Evolutionary conservation across 176 grass and related monocot genomes (phyloP).

Genomic region (Avena atlantica): DNA sequence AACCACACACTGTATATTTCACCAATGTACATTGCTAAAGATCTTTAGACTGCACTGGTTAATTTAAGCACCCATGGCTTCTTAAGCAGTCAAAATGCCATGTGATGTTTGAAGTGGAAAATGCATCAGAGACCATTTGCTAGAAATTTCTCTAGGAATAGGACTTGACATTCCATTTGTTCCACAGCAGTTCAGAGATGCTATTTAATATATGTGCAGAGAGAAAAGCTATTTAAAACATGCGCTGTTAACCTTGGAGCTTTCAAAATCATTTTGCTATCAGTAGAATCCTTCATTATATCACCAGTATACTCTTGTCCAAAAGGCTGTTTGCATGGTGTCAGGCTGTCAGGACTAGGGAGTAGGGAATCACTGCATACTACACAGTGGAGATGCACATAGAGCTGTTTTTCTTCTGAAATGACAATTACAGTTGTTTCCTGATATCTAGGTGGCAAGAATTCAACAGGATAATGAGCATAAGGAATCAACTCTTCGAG

Average conservation of each 20-base stretch:
- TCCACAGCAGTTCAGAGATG: conserved; percentile 8
- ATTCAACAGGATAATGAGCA: conserved; percentile 76
- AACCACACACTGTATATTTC: background rate
- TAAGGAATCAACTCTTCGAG: conserved; percentile 70
- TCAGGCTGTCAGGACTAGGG: background rate
- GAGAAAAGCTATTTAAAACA: background rate
- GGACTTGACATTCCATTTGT: background rate
- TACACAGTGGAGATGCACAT: conserved; percentile 18
- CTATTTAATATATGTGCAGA: conserved; percentile 5
- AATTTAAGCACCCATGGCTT: conserved; percentile 19
- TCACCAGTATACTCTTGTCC: background rate
- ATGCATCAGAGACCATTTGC: conserved; percentile 17
- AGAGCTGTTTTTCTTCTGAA: background rate
- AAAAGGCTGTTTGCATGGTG: background rate
- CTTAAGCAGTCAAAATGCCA: conserved; percentile 25
- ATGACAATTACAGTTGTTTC: conserved; percentile 41
- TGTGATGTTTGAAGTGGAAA: background rate
- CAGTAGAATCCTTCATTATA: conserved; percentile 22
- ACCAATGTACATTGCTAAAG: background rate
- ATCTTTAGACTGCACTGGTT: conserved; percentile 14
- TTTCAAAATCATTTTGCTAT: conserved; percentile 22
- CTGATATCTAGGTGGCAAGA: conserved; percentile 72
- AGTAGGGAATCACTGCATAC: conserved; percentile 16
- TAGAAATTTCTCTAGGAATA: background rate
- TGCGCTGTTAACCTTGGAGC: conserved; percentile 9